Percentiles rank a stretch among this genome's conserved stretches.
phyloP scores from a whole-genome alignment of 768 basidiomycete genomes.

The Fomitopsis serialis region DNA sequence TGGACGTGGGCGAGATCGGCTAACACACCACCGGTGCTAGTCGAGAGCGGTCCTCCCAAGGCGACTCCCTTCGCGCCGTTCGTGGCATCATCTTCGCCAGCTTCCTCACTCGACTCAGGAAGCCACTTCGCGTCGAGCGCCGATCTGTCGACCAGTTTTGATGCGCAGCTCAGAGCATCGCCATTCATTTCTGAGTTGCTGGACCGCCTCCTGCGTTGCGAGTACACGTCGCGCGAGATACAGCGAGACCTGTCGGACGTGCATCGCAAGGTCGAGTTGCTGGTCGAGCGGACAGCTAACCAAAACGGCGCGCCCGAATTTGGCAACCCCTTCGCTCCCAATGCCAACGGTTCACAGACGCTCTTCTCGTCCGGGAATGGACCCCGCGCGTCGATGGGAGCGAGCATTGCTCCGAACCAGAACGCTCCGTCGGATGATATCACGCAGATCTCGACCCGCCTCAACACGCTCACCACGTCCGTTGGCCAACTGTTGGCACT shows the following conservation, averaged over 20 bases:
- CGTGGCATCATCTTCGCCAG: conserved; percentile 61
- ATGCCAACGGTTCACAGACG: conserved; percentile 19
- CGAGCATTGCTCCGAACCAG: conserved; percentile 71
- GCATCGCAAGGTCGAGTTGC: conserved; percentile 69
- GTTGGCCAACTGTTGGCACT: conserved; percentile 81
- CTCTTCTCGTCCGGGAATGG: conserved; percentile 30
- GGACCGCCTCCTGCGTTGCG: conserved; percentile 68
- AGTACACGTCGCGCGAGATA: conserved; percentile 64
- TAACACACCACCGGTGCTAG: conserved; percentile 44
- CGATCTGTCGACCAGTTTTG: conserved; percentile 50
- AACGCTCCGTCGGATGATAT: conserved; percentile 64
- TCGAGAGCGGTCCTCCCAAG: conserved; percentile 26
- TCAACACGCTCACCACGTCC: conserved; percentile 76
- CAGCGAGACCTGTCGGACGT: conserved; percentile 71
- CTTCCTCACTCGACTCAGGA: conserved; percentile 72
- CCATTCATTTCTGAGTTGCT: conserved; percentile 73
- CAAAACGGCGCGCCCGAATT: conserved; percentile 53
- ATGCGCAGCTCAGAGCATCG: conserved; percentile 69
- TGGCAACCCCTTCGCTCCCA: conserved; percentile 71
- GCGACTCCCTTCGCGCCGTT: conserved; percentile 44
- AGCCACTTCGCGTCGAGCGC: conserved; percentile 50
- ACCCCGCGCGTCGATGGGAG: conserved; percentile 58
- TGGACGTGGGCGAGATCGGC: conserved; percentile 32
- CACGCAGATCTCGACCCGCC: conserved; percentile 67
- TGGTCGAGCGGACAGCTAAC: conserved; percentile 60